Evolutionary conservation across 2,329 filamentous ascomycete species (phyloP), one percentile per base, ranked within the genome.

Genomic region (Trichocomaceae sp.): DNA sequence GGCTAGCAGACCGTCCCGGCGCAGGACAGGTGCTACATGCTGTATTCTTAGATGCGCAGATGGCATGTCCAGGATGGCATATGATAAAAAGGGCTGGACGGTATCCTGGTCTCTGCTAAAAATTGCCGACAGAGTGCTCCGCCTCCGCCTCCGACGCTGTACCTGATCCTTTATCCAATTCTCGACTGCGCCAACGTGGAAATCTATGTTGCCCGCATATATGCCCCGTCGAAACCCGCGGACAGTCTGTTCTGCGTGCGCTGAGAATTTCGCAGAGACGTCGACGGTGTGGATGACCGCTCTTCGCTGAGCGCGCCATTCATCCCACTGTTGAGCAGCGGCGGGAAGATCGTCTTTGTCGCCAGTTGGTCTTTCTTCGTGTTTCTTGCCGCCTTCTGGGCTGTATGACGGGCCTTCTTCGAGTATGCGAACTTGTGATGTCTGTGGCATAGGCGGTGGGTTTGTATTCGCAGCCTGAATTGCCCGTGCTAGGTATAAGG

Each of bases 241-340:
- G 4, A 92, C 79, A 19, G 86, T 77, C 52, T 78, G 79, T 60
- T 83, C 76, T 0, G 88, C 88, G 60, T 84, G 81, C 13, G 75
- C 71, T 5, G 85, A 84, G 71, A 87, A 82, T 44, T 79, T 79
- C 12, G 74, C 64, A 1, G 81, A 83, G 41, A 82, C 77, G 62
- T 93, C 88, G 44, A 91, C 76, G 2, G 85, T 88, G 66, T 92
- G 87, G 2, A 93, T 72, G n/a, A 92, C 72, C 33, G 87, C 87
- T 52, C 79, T 77, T 23, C 88, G 81, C 37, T 72, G 69, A n/a
- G 69, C 61, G 15, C 71, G 70, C 71, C 80, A 81, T 47, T 60
- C 58, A 50, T 78, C 70, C 65, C 76, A 76, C 50, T 68, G 56
- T 55, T 74, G 70, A 37, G 50, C 48, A 17, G 59, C 52, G 19